Evolutionary conservation across 1,139 yeast genomes (phyloP), one percentile per base, ranked within the genome.

Genomic region (Scheffersomyces cryptocercus): DNA sequence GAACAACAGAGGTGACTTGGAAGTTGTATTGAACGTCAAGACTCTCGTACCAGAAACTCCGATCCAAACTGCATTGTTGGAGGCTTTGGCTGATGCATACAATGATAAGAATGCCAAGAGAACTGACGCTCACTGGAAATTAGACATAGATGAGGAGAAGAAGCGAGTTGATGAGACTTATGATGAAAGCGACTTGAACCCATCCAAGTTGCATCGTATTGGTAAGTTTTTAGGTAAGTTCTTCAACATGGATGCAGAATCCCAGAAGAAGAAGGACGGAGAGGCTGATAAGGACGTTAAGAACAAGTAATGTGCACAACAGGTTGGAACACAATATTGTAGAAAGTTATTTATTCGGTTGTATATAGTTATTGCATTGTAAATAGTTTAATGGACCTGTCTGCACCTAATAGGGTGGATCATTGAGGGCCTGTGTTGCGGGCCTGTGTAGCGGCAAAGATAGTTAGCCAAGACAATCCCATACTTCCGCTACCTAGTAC

Each of bases 71-170:
- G 95, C 95, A n/a, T 72, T 93, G 45, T 75, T 95, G 56, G 99
- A 95, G 63, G 97, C 97, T 0, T 75, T 93, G 50, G 99, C 99
- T 1, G 97, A 89, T 60, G 85, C 96, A 3, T 79, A 86, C 43
- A 82, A 87, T 47, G 99, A 93, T 62, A 73, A 73, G 38, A 77
- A 76, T 28, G 98, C 99, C 3, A 86, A 80, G 54, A 73, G 93
- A 51, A 73, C 84, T 10, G 82, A 80, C 50, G 77, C 81, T n/a
- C 72, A 75, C 42, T 79, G 83, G 82, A 70, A 73, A 44, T 68
- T 79, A 29, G 70, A 76, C 44, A 59, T 70, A 20, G 67, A 62
- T 15, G 65, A 61, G 15, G 62, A 60, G 12, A 49, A 51, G 15
- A 51, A 48, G 20, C 54, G 48, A 9, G 51, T 49, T 10, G 59